Base-by-base conservation (phyloP, 495 filamentous ascomycete genomes). In the Jackrogersella multiformis region DNA sequence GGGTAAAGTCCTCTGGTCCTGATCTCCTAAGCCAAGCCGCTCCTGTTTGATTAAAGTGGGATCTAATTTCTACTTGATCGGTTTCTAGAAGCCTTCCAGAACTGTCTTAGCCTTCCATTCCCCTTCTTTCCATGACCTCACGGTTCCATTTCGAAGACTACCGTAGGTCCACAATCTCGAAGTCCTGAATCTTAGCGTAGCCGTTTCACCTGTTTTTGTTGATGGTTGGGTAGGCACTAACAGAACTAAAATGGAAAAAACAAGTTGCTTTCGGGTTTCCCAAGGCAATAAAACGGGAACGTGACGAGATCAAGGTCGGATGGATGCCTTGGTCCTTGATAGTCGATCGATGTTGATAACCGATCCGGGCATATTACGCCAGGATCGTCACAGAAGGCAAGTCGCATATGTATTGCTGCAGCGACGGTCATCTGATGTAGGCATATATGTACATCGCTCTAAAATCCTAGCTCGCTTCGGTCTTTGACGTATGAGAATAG, bases 21-120 rank as follows among this genome's bases (percentile, higher is more conserved):
- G 67, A 70, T 65, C 61, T 61, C 18, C 23, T 18, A 48, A 15
- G 56, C 56, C 55, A 60, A 55, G 63, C 44, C 38, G 46, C 45
- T 36, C 26, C 26, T 35, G 51, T 70, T 65, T 70, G 45, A 70
- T 61, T 70, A 59, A 58, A 57, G 67, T 65, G 67, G 67, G 51
- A 65, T 70, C 56, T 42, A 70, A 70, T 65, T 65, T 70, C 61
- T 60, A 18, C 21, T 59, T 38, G 38, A 34, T 26, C 34, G 66
- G 55, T 41, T 70, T 70, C 67, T 70, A 70, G 67, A 70, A 70
- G 61, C 35, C 45, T 70, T 70, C 67, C 56, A 54, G 15, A 28
- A 35, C 13, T n/a, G 56, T 61, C 56, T 70, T 70, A 45, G 67
- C 56, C 12, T 41, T 18, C 34, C 42, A 28, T 44, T 34, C 38